Base-by-base conservation (phyloP, 352 stramenopile genomes). In the Phytophthora podocarpi region DNA sequence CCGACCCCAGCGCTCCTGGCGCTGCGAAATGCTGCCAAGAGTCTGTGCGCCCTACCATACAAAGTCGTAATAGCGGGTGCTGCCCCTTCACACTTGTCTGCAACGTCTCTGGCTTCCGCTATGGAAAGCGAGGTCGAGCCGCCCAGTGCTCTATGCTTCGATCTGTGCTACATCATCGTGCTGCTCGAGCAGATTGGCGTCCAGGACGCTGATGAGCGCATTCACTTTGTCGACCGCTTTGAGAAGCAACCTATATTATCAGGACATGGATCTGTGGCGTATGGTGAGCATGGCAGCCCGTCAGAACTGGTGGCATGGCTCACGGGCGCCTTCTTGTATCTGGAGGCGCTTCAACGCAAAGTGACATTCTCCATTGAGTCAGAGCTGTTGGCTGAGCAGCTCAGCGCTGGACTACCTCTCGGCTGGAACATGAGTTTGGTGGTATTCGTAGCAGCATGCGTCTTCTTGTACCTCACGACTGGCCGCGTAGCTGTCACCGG, bases 371-470 rank as follows among this genome's bases (percentile, higher is more conserved):
- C 61, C 10, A 69, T 89, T n/a, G 78, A 87, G 58, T 82, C 80
- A 0, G 81, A 89, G 23, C 35, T 86, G 13, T 66, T 93, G 32
- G 80, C 78, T 0, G 78, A 85, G 28, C 84, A 85, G 41, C 72
- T 93, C 26, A 78, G 77, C 41, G 84, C 85, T 31, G 84, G 84
- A 9, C 40, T 93, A 21, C 84, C 84, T 20, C 72, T 93, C 18
- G 84, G 84, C 10, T 78, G 79, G 61, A 79, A 87, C 30, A 62
- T 93, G 53, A 91, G 82, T 51, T 40, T 87, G 27, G n/a, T 87
- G 42, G 49, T 93, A 16, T 74, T 90, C 15, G 56, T 79, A 11
- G 76, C 48, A 15, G 84, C 78, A 10, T 62, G 73, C 16, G 58
- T 63, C 21, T 90, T 80, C 41, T 57, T 93, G 36, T 90, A 85